Evolutionary conservation across 371 early-diverging fungal species (phyloP).

Genomic region (Actinomortierella wolfii): DNA sequence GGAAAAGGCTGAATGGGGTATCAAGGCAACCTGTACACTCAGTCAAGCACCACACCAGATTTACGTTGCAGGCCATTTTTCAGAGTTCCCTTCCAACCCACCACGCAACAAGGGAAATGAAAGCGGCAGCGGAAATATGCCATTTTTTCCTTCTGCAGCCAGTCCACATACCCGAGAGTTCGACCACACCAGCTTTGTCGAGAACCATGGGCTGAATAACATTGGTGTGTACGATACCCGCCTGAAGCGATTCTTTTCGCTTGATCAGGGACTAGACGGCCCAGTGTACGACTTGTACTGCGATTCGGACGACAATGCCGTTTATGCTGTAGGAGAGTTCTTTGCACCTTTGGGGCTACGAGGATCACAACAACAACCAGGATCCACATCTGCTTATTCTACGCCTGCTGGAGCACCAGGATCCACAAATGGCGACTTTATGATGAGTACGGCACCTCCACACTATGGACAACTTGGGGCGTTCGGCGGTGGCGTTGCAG

Average conservation of each 20-base stretch:
- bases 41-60: slow-evolving; percentile 37
- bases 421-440: slow-evolving; percentile 6
- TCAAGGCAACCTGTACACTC: slow-evolving; percentile 31
- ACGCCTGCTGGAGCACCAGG: background rate
- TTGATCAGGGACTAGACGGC: slow-evolving; percentile 72
- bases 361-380: slow-evolving; percentile 1
- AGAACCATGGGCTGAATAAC: slow-evolving; percentile 49
- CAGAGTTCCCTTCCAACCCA: slow-evolving; percentile 8
- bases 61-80: slow-evolving; percentile 60
- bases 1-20: slow-evolving; percentile 9
- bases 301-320: slow-evolving; percentile 50
- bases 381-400: background rate
- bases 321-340: slow-evolving; percentile 65
- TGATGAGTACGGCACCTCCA: slow-evolving; percentile 42
- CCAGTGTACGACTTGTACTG: slow-evolving; percentile 69
- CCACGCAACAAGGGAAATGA: background rate
- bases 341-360: slow-evolving; percentile 24
- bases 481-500: slow-evolving; percentile 62
- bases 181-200: background rate
- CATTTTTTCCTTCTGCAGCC: slow-evolving; percentile 19
- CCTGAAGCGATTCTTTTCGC: slow-evolving; percentile 46
- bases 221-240: slow-evolving; percentile 57
- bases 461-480: slow-evolving; percentile 42
- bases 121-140: background rate
- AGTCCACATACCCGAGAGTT: background rate